Evolutionary conservation across 352 stramenopile species (phyloP), one percentile per base, ranked within the genome.

Genomic region (Phytopythium ostracodes): DNA sequence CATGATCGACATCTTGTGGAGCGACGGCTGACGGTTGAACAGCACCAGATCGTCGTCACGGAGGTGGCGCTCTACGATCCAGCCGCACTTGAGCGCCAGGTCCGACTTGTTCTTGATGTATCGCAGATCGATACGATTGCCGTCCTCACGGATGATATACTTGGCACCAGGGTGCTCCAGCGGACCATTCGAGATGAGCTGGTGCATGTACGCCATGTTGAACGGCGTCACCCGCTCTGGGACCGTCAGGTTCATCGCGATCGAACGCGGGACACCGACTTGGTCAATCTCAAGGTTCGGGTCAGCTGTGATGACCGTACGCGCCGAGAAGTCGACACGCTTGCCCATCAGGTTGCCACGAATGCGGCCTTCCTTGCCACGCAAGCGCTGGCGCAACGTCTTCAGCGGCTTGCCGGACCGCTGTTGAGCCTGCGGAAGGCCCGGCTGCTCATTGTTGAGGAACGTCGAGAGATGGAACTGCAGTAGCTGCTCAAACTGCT

Each of bases 1-100:
- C 98, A 99, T 99, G 76, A 99, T 99, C 50, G 88, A 98, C 97
- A 99, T 99, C 74, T 99, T 99, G 81, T 99, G 98, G 50, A 99
- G 88, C 67, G 90, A 98, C 15, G 98, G 98, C 79, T 99, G 97
- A 60, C 98, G 96, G 77, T 99, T 99, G 79, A 99, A 99, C 22
- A 99, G 77, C 66, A 99, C 96, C 59, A 99, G 82, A 82, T 99
- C 98, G 67, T 98, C 97, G 71, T 99, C 97, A 44, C 86, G 88
- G 54, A 99, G 77, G 77, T 99, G 97, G 42, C 98, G 88, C 73
- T 99, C 97, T 10, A 99, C 98, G 64, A 99, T 98, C 96, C 97
- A 99, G 25, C 98, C 98, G 63, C 96, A 92, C 49, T 98, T 96
- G 17, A 99, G 74, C 35, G 94, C 75, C 42, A 99, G 74, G 62